Conservation (phyloP, 2,329 filamentous ascomycete species). For the Talaromyces islandicus region DNA sequence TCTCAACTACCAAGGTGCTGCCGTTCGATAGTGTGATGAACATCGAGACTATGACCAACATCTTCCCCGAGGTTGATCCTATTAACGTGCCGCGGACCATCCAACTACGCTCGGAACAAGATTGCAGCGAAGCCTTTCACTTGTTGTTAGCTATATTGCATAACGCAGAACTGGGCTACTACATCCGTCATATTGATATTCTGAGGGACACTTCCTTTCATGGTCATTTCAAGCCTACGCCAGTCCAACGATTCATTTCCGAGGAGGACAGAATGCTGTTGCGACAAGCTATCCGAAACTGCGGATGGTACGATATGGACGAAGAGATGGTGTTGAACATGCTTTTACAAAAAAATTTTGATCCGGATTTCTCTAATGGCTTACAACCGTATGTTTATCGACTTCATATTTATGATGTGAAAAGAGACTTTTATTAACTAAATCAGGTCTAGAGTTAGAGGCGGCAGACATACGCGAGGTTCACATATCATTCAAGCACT, state of each 20-base stretch:
- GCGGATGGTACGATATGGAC: constrained; percentile 8
- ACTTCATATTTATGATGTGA: not conserved
- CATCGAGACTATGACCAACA: not conserved
- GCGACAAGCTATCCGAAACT: constrained; percentile 7
- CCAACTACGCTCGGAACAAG: constrained; percentile 9
- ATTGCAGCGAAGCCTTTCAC: constrained; percentile 7
- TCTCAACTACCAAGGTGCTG: constrained; percentile 6
- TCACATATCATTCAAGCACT: constrained; percentile 10
- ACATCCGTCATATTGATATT: constrained; percentile 7
- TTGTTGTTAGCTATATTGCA: constrained; percentile 6
- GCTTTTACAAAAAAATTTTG: constrained; percentile 9
- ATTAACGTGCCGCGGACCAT: constrained; percentile 6
- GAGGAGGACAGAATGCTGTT: constrained; percentile 6
- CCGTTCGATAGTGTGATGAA: constrained; percentile 6
- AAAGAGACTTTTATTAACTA: not conserved
- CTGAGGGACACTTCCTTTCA: constrained; percentile 8
- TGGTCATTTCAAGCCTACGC: constrained; percentile 5
- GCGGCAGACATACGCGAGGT: constrained; percentile 9
- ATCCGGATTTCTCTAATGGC: constrained; percentile 7
- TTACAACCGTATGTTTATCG: constrained; percentile 5
- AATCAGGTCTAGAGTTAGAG: constrained; percentile 7
- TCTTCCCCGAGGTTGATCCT: constrained; percentile 2
- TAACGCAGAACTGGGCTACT: constrained; percentile 5
- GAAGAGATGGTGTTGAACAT: constrained; percentile 10
- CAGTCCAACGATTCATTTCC: constrained; percentile 3